phyloP scores from a whole-genome alignment of 257 asterid species.

The Gentiana dahurica region DNA sequence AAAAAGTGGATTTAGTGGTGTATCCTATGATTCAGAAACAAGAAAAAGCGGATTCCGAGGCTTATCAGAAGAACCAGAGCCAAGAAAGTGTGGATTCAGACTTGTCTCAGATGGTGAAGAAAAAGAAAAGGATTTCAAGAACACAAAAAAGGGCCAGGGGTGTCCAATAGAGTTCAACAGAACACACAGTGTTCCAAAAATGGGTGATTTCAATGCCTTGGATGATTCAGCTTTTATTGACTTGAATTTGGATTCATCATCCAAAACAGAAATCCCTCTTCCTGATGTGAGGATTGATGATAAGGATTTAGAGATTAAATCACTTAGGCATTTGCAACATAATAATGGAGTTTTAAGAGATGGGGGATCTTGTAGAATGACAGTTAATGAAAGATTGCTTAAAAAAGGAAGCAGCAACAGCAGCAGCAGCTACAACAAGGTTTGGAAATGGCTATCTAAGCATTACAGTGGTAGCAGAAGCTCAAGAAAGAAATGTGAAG shows the following conservation, averaged over 20 bases:
- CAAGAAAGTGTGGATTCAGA: slow-evolving; percentile 20
- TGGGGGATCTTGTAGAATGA: slow-evolving; percentile 35
- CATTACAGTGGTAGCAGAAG: slow-evolving; percentile 34
- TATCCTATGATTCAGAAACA: slow-evolving; percentile 11
- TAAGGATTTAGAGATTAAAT: slow-evolving; percentile 20
- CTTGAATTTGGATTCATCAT: slow-evolving; percentile 50
- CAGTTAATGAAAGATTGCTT: slow-evolving; percentile 32
- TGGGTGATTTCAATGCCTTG: slow-evolving; percentile 54
- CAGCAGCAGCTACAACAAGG: slow-evolving; percentile 26
- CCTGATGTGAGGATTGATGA: slow-evolving; percentile 23
- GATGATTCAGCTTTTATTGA: slow-evolving; percentile 86
- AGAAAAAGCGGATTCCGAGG: slow-evolving; percentile 22
- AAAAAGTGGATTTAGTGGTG: slow-evolving; percentile 22
- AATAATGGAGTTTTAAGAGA: slow-evolving; percentile 20
- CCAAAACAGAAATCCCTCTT: slow-evolving; percentile 19
- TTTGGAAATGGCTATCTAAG: slow-evolving; percentile 86
- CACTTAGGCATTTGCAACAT: slow-evolving; percentile 2
- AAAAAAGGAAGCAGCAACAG: slow-evolving; percentile 33
- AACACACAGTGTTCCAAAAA: slow-evolving; percentile 31
- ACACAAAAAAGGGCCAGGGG: slow-evolving; percentile 11
- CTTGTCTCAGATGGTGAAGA: slow-evolving; percentile 20
- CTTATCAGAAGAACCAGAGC: background rate
- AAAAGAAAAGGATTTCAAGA: slow-evolving; percentile 15
- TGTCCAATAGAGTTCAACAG: slow-evolving; percentile 23
- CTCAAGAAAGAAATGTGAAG: slow-evolving; percentile 27